Base-by-base conservation (phyloP, 1,284 basidiomycete genomes). In the Waitea zeae region DNA sequence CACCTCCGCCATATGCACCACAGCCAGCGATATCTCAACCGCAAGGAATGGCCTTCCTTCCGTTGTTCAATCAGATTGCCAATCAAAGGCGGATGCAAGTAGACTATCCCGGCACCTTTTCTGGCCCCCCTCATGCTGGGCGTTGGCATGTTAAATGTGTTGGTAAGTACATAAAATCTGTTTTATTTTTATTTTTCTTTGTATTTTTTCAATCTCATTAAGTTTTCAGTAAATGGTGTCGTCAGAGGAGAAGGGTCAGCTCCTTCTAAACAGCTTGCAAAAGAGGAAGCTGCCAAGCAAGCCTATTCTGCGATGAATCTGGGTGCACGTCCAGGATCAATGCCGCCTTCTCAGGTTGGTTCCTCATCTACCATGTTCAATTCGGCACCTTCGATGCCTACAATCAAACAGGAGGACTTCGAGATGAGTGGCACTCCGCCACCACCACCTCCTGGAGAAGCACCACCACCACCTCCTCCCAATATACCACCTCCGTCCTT, bases 51-150 rank as follows among this genome's bases (percentile, higher is more conserved):
- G 64, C 72, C 11, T 77, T 76, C 48, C 51, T 80, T 17, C 73
- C 75, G 1, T 47, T 73, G 22, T 81, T 82, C 53, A 81, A 81
- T 48, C 71, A 81, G 52, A 67, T 64, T 5, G 77, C 75, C 30
- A 52, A 61, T 35, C 74, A 79, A 45, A 67, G 74, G 30, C 60
- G 71, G 31, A 54, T 78, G 36, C 55, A 51, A 15, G 61, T 80
- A 2, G 63, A 70, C 34, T 83, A 80, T 45, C 55, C 58, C 5
- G 63, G 69, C 5, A 49, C 57, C 30, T 74, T 71, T 41, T 53
- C 53, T 27, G 79, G 77, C 27, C 73, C 74, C 17, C 53, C 69
- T 3, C 75, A 81, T 44, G 68, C 72, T 17, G 67, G 70, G 14
- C 58, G 56, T 38, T 82, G 78, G 80, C 58, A 51, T 19, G 69